These are phyloP conservation scores for Suillus discolor DNA, from an alignment of 768 basidiomycete genomes.

Conservation along the genomic window DNA sequence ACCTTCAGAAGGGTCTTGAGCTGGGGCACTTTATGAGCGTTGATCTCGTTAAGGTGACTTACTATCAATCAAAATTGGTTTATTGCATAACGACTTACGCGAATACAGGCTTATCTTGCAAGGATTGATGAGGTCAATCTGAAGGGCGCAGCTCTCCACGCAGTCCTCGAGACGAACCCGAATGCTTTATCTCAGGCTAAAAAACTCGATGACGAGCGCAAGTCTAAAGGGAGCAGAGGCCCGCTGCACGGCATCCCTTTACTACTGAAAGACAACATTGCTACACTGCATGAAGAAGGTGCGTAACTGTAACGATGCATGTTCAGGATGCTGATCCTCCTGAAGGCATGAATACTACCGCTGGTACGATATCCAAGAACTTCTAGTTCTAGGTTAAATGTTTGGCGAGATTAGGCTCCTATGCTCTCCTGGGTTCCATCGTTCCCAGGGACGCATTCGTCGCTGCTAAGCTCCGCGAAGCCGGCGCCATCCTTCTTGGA, in stretches of 20 bases:
- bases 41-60: conserved; percentile 58
- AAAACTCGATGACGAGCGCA: conserved; percentile 50
- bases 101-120: conserved; percentile 59
- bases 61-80: background rate
- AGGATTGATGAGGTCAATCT: conserved; percentile 69
- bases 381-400: background rate
- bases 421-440: conserved; percentile 37
- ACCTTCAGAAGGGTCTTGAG: conserved; percentile 56
- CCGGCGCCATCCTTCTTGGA: conserved; percentile 41
- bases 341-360: conserved; percentile 42
- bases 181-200: conserved; percentile 55
- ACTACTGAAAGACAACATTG: conserved; percentile 53
- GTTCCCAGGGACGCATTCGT: conserved; percentile 37
- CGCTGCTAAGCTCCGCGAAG: conserved; percentile 30
- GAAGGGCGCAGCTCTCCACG: conserved; percentile 56
- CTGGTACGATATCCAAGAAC: conserved; percentile 23
- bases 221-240: conserved; percentile 44
- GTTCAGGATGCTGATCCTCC: conserved; percentile 6
- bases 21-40: conserved; percentile 58
- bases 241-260: conserved; percentile 60
- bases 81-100: background rate
- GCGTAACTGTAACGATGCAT: conserved; percentile 5
- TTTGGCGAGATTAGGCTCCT: conserved; percentile 29
- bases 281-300: conserved; percentile 35
- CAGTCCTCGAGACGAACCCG: conserved; percentile 63